phyloP scores from a whole-genome alignment of 805 yeast species.

The Komagataella pastoris region DNA sequence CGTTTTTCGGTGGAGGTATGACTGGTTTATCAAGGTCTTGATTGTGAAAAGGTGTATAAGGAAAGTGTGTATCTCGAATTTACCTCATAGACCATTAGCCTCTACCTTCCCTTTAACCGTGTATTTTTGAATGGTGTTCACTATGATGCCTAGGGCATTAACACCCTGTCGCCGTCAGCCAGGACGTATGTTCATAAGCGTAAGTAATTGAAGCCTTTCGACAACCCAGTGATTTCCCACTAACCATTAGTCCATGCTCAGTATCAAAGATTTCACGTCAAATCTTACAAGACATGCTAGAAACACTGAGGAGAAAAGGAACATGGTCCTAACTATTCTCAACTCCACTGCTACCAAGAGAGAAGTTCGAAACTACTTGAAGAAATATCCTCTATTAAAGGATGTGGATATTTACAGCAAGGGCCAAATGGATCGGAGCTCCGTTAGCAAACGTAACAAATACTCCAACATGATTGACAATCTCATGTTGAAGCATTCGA shows the following conservation, averaged over 20 bases:
- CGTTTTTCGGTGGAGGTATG: not conserved
- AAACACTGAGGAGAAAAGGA: constrained; percentile 38
- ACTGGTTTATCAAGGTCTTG: too few species aligned
- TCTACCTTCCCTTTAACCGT: not conserved
- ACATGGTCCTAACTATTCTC: constrained; percentile 70
- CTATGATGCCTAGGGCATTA: not conserved
- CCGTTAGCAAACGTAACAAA: constrained; percentile 15
- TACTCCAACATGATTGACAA: constrained; percentile 19
- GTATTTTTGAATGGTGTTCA: not conserved
- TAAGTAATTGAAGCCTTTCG: not conserved
- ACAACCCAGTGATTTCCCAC: not conserved
- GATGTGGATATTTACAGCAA: constrained; percentile 12
- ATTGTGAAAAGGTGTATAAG: too few species aligned
- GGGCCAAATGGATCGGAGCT: constrained; percentile 7
- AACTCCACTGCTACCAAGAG: constrained; percentile 89
- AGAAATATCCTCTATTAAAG: constrained; percentile 44
- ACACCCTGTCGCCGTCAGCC: not conserved
- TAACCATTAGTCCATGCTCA: not conserved
- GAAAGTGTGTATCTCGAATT: not conserved
- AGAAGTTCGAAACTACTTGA: constrained; percentile 73
- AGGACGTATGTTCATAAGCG: not conserved
- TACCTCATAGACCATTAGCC: not conserved
- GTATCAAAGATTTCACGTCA: constrained; percentile 10
- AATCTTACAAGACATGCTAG: constrained; percentile 12
- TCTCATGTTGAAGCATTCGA: constrained; percentile 10